phyloP scores from a whole-genome alignment of 2,329 filamentous ascomycete species.

The Alternaria postmessia region DNA sequence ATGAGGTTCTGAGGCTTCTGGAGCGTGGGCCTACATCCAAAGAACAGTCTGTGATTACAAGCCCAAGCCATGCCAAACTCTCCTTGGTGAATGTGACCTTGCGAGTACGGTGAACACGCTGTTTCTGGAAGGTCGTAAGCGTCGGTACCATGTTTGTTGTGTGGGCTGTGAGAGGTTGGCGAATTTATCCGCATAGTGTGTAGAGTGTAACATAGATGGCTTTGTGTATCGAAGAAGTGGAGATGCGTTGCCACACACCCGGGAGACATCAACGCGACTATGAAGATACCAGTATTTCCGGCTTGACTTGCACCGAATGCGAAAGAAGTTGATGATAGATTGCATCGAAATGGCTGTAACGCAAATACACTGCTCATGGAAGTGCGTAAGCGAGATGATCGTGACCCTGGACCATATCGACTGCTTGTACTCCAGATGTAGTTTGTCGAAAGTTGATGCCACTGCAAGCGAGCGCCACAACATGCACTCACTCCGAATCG shows the following conservation, averaged over 20 bases:
- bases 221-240: conserved; percentile 23
- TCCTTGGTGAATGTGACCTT: conserved; percentile 17
- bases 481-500: conserved; percentile 15
- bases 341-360: neutral
- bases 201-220: conserved; percentile 35
- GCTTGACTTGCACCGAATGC: neutral
- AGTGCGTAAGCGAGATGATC: neutral
- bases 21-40: conserved; percentile 13
- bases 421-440: neutral
- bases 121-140: conserved; percentile 32
- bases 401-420: neutral
- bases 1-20: conserved; percentile 21
- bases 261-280: neutral
- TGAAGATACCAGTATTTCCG: neutral
- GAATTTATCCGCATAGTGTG: conserved; percentile 45
- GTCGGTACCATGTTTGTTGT: conserved; percentile 21
- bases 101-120: conserved; percentile 21
- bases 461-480: neutral
- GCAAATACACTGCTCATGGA: neutral
- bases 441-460: neutral
- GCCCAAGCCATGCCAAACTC: conserved; percentile 18
- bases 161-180: conserved; percentile 28
- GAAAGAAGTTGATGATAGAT: neutral
- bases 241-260: conserved; percentile 12
- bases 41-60: conserved; percentile 30